Conservation (phyloP, 345 rosid genomes). For the Eucalyptus lansdowneana region DNA sequence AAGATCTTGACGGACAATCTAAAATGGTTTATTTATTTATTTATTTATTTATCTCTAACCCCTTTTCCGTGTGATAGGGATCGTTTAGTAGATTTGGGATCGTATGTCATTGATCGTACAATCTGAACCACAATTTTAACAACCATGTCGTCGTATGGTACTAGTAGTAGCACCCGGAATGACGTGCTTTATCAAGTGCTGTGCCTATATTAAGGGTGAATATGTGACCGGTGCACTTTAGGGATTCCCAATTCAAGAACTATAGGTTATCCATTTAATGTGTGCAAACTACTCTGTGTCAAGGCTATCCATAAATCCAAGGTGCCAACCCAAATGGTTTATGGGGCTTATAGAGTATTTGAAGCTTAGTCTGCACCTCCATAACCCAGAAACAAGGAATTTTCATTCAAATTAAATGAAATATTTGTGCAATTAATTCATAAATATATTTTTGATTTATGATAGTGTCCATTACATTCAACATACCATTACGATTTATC, state of each 20-base stretch:
- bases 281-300: neutral
- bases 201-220: neutral
- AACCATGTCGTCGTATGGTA: neutral
- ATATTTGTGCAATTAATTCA: no score
- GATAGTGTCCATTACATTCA: no score
- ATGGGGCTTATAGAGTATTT: neutral
- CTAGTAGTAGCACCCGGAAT: neutral
- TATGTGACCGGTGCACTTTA: neutral
- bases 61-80: neutral
- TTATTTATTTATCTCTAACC: neutral
- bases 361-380: no score
- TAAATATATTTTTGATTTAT: no score
- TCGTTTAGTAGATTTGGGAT: neutral
- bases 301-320: neutral
- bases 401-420: no score
- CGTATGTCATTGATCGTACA: neutral
- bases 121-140: fast-evolving
- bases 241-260: no score
- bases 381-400: no score
- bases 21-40: no score
- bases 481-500: no score
- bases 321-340: neutral
- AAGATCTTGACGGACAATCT: no score
- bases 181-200: neutral
- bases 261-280: no score